These are phyloP conservation scores for Psophocarpus tetragonolobus DNA, from an alignment of 306 rosid genomes.

Conservation along the genomic window DNA sequence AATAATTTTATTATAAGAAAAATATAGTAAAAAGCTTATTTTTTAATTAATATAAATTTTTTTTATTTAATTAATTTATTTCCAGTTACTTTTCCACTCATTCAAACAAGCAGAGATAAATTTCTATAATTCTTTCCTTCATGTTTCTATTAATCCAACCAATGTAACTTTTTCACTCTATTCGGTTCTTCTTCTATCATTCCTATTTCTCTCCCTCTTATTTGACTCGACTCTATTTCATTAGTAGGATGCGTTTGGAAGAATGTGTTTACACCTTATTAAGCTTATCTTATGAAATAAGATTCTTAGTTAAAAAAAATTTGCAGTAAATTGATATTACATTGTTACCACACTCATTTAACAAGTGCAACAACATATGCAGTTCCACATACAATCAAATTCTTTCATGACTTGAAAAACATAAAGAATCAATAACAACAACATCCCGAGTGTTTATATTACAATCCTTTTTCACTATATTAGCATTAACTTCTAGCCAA, in stretches of 20 bases:
- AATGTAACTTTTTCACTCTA: not conserved
- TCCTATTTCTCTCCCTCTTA: not conserved
- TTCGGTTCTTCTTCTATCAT: not conserved
- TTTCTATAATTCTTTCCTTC: not conserved
- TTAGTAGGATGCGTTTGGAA: not conserved
- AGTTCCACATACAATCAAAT: not conserved
- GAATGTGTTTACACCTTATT: not conserved
- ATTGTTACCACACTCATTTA: not conserved
- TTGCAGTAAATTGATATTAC: not conserved
- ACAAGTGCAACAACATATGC: not conserved
- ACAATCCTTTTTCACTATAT: slow-evolving; percentile 16
- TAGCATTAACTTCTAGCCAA: not conserved
- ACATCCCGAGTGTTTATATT: not conserved
- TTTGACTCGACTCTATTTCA: not conserved
- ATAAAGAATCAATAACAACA: not conserved
- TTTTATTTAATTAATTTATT: not conserved
- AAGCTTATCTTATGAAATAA: not conserved
- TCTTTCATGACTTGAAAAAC: not conserved
- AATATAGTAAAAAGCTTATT: not conserved
- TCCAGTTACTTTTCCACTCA: not conserved
- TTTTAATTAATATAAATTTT: not conserved
- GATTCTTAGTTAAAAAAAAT: not conserved
- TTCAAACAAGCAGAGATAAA: not conserved
- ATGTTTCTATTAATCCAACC: not conserved
- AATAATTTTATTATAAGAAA: not conserved